A percentile compares a stretch with the other conserved stretches of the same genome.
Conservation (phyloP, 2,329 filamentous ascomycete species). For the Aureobasidium zeae region DNA sequence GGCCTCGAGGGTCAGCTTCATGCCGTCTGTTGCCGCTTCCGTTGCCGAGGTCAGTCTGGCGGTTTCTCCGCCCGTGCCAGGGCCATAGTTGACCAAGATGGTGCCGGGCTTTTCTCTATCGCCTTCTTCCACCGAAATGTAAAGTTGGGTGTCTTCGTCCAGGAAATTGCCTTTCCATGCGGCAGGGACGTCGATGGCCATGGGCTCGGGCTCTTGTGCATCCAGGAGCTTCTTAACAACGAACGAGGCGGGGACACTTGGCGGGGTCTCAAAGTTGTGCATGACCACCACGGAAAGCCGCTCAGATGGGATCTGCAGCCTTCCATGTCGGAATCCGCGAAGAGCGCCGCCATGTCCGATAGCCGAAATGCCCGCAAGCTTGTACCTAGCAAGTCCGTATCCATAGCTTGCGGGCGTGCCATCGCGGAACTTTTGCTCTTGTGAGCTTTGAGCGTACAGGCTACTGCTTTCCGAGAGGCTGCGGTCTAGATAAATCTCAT, state of each 20-base stretch:
- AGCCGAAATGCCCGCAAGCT: constrained; percentile 23
- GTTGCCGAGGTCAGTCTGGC: constrained; percentile 21
- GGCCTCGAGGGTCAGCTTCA: constrained; percentile 26
- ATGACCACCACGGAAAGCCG: constrained; percentile 34
- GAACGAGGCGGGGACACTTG: constrained; percentile 23
- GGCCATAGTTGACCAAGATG: constrained; percentile 26
- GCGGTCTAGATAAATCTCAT: constrained; percentile 34
- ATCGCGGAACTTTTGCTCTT: constrained; percentile 28
- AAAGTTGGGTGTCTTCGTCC: constrained; percentile 31
- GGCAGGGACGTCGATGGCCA: constrained; percentile 14
- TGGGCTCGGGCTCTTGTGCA: constrained; percentile 19
- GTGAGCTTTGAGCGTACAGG: constrained; percentile 28
- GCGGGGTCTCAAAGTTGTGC: constrained; percentile 33
- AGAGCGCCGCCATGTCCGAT: constrained; percentile 37
- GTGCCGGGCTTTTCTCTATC: constrained; percentile 21
- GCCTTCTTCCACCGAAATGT: constrained; percentile 25
- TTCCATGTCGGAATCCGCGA: constrained; percentile 33
- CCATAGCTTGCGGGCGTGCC: constrained; percentile 31
- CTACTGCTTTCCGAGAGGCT: constrained; percentile 26
- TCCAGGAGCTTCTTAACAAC: constrained; percentile 28
- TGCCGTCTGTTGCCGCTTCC: constrained; percentile 21
- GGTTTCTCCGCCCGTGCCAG: constrained; percentile 19
- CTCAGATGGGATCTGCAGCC: constrained; percentile 29
- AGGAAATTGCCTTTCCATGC: constrained; percentile 33
- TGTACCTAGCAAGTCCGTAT: constrained; percentile 28